Percentiles rank a stretch among this genome's conserved stretches.
Evolutionary conservation across 345 rosid genomes (phyloP).

Genomic region (Linum usitatissimum): DNA sequence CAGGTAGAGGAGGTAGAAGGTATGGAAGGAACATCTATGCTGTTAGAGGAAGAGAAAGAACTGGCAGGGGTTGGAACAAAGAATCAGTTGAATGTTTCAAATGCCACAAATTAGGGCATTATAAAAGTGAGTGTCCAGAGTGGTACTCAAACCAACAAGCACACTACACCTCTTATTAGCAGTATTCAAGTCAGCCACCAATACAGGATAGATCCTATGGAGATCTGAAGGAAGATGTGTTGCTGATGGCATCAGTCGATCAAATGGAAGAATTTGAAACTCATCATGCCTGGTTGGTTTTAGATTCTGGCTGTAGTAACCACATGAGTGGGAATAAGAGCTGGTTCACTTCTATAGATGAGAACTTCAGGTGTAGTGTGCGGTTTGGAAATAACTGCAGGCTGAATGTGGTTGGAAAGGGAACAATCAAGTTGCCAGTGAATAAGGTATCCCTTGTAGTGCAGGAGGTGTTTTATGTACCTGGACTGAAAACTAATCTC

Average conservation of each 20-base stretch:
- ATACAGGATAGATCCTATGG: background rate
- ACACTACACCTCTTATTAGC: background rate
- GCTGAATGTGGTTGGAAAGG: background rate
- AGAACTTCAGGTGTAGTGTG: background rate
- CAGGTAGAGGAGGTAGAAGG: background rate
- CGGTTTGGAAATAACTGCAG: background rate
- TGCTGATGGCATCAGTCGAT: background rate
- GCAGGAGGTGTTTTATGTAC: background rate
- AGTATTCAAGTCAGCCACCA: no score
- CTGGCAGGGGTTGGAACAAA: background rate
- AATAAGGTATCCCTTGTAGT: background rate
- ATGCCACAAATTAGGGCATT: background rate
- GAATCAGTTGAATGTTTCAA: background rate
- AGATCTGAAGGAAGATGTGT: background rate
- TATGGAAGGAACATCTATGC: no score
- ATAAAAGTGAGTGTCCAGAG: background rate
- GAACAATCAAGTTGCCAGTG: background rate
- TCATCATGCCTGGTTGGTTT: background rate
- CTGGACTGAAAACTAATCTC: background rate
- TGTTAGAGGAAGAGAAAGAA: background rate
- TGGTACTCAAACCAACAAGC: background rate
- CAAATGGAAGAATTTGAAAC: background rate
- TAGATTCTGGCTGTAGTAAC: background rate
- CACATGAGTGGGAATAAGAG: background rate
- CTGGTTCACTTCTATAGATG: background rate